Evolutionary conservation across 2,329 filamentous ascomycete genomes (phyloP).

Genomic region (Aspergillus nomiae): DNA sequence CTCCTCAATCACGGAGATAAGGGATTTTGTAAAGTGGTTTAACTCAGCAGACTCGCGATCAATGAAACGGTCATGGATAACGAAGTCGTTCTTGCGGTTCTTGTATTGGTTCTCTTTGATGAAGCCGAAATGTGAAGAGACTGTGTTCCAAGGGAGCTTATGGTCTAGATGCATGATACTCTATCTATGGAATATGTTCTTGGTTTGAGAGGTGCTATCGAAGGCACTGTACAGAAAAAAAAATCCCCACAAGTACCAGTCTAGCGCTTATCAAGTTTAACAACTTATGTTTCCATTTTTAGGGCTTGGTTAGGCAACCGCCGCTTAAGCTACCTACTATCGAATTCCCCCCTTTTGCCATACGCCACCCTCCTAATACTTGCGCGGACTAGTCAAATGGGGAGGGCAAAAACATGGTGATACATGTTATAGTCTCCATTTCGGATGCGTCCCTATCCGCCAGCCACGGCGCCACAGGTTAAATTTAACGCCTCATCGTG

Average conservation of each 20-base stretch:
- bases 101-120: not conserved
- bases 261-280: not conserved
- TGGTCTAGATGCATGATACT: not conserved
- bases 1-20: not conserved
- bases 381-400: not conserved
- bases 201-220: not conserved
- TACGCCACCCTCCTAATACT: not conserved
- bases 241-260: not conserved
- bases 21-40: not conserved
- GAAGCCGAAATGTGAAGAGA: not conserved
- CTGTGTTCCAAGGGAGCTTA: not conserved
- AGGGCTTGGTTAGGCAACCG: not conserved
- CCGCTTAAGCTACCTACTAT: not conserved
- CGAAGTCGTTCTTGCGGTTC: not conserved
- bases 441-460: not conserved
- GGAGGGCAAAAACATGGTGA: not conserved
- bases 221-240: not conserved
- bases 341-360: not conserved
- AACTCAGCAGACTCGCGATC: not conserved
- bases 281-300: not conserved
- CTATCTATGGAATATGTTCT: not conserved
- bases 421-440: not conserved
- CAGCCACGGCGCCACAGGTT: not conserved
- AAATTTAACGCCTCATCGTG: not conserved
- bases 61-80: not conserved